Base-by-base conservation (phyloP, 2,329 filamentous ascomycete species). In the Xylariaceae sp. region DNA sequence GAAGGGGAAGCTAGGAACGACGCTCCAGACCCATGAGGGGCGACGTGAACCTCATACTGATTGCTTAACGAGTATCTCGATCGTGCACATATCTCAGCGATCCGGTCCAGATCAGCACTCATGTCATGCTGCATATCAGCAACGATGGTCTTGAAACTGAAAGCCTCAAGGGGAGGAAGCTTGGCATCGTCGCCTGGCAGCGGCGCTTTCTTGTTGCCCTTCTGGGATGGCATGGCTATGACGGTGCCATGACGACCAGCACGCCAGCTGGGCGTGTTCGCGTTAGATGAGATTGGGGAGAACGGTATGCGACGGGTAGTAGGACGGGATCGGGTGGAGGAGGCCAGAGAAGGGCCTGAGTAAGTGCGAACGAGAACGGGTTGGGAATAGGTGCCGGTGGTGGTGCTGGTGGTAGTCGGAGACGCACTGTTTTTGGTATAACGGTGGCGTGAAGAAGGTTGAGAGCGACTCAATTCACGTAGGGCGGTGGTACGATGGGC, bases 311-410 rank as follows among this genome's bases (percentile, higher is more conserved):
- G 59, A 18, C 57, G 57, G 18, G 55, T 60, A 33, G 48, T 46
- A 22, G 56, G 53, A 12, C 64, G 61, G 31, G 52, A 55, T 39
- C 34, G 36, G 3, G 54, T 41, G 29, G 63, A 59, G 1, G 67
- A 63, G 33, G 33, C 15, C 11, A 63, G 61, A 3, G 67, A 62
- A 16, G 68, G 70, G 1, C 75, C 73, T 33, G 76, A 78, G 55
- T 83, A 83, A 37, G 78, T 83, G 43, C 78, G 72, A 18, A 83
- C 80, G 30, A 83, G 75, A 42, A 83, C 78, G n/a, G 80, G 80
- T 47, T 82, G 78, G 3, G 76, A 81, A 54, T 79, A 81, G 30
- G 78, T 81, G 49, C 69, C 55, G 26, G 56, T 57, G 18, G 57
- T 60, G 19, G 55, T 59, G 41, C 49, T 54, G 19, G 55, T 57